Evolutionary conservation across 805 yeast genomes (phyloP).

Genomic region (Candida krabiensis): DNA sequence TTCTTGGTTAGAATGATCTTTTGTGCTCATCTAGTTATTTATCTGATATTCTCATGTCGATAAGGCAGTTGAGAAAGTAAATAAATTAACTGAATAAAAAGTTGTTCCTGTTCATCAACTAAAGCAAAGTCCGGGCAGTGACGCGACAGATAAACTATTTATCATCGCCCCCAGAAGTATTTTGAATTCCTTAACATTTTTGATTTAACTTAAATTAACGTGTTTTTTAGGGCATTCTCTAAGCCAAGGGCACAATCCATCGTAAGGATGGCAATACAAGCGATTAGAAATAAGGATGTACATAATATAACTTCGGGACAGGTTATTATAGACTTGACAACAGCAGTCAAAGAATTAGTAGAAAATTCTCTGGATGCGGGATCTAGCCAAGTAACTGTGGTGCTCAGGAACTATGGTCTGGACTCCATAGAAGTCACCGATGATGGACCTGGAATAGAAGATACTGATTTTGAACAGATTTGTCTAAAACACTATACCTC

Average conservation of each 20-base stretch:
- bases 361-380: slow-evolving; percentile 87
- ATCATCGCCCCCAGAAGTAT: too few relatives aligned
- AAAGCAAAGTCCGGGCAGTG: too few relatives aligned
- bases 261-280: slow-evolving; percentile 32
- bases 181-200: too few relatives aligned
- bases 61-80: neutral
- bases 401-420: slow-evolving; percentile 69
- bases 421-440: slow-evolving; percentile 69
- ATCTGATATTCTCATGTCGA: neutral
- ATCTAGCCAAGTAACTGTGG: slow-evolving; percentile 65
- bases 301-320: slow-evolving; percentile 89
- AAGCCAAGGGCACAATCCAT: too few relatives aligned
- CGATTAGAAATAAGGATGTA: slow-evolving; percentile 53
- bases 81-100: neutral
- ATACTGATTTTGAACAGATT: slow-evolving; percentile 49
- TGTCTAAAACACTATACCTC: slow-evolving; percentile 71
- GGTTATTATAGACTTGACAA: slow-evolving; percentile 76
- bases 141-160: too few relatives aligned
- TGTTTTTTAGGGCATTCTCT: too few relatives aligned
- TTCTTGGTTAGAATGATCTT: too few relatives aligned
- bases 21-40: too few relatives aligned
- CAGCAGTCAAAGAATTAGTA: slow-evolving; percentile 80
- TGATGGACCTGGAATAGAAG: slow-evolving; percentile 64
- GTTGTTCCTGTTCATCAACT: too few relatives aligned
- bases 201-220: too few relatives aligned